A percentile compares a stretch with the other conserved stretches of the same genome.
Conservation (phyloP, 2,329 filamentous ascomycete species). For the Sclerotinia minor region DNA sequence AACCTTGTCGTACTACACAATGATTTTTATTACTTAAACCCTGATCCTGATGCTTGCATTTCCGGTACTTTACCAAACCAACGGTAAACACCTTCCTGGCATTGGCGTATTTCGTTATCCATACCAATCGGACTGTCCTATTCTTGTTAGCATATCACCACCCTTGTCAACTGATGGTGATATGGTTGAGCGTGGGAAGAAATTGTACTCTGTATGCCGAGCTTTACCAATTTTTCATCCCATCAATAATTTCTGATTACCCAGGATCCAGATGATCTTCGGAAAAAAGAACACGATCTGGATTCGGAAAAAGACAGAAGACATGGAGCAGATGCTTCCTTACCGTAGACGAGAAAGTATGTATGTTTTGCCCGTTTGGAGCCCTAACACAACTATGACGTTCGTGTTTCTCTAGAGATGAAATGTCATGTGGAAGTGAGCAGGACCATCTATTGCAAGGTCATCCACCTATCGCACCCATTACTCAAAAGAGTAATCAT, state of each 20-base stretch:
- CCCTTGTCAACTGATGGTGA: neutral
- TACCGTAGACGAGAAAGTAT: neutral
- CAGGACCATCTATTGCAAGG: neutral
- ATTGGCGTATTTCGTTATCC: constrained; percentile 8
- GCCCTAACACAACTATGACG: neutral
- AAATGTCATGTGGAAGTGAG: constrained; percentile 15
- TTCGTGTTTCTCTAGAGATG: neutral
- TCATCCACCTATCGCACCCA: neutral
- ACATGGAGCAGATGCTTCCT: neutral
- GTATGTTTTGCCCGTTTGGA: neutral
- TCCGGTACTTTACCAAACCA: constrained; percentile 24
- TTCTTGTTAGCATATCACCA: constrained; percentile 13
- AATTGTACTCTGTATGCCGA: constrained; percentile 7
- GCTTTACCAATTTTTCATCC: neutral
- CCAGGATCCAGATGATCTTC: constrained; percentile 3
- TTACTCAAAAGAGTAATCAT: neutral
- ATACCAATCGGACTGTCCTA: constrained; percentile 21
- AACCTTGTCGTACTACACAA: constrained; percentile 4
- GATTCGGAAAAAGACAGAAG: neutral
- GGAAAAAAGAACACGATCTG: neutral
- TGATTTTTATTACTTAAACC: neutral
- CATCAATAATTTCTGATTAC: neutral
- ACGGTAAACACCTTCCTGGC: constrained; percentile 23
- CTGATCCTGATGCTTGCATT: constrained; percentile 23
- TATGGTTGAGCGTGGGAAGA: neutral